Evolutionary conservation across 495 filamentous ascomycete species (phyloP).

Genomic region (Aspergillus bertholletiae): DNA sequence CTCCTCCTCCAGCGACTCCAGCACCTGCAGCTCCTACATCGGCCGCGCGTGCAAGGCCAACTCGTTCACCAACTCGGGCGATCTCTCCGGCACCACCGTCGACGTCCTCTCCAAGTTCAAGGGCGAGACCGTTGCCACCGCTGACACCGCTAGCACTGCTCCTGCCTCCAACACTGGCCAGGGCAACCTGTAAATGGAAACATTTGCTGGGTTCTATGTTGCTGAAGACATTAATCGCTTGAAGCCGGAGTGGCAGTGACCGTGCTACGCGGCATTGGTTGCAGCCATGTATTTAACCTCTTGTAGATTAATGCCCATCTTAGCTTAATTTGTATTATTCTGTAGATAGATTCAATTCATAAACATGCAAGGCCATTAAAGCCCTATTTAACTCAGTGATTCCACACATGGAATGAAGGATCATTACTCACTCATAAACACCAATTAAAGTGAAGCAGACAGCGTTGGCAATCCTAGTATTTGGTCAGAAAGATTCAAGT

Average conservation of each 20-base stretch:
- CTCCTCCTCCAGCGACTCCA: slow-evolving; percentile 27
- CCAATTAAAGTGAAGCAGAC: too few relatives aligned
- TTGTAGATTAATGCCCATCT: background rate
- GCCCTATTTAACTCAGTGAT: too few relatives aligned
- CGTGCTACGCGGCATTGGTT: background rate
- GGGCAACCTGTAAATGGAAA: slow-evolving; percentile 7
- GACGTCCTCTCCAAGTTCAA: slow-evolving; percentile 38
- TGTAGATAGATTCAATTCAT: background rate
- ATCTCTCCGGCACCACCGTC: slow-evolving; percentile 23
- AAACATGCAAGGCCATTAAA: background rate
- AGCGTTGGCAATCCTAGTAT: too few relatives aligned
- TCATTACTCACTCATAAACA: too few relatives aligned
- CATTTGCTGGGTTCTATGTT: background rate
- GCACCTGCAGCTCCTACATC: slow-evolving; percentile 38
- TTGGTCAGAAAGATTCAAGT: too few relatives aligned
- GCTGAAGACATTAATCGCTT: too few relatives aligned
- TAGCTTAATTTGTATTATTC: background rate
- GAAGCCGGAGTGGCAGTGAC: background rate
- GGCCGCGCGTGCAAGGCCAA: slow-evolving; percentile 45
- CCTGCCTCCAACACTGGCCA: slow-evolving; percentile 18
- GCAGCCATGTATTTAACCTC: background rate
- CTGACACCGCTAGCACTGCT: slow-evolving; percentile 22
- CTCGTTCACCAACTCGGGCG: slow-evolving; percentile 40
- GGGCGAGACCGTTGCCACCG: slow-evolving; percentile 37
- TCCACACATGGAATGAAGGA: too few relatives aligned